These are phyloP conservation scores for Ustilago bromivora DNA, from an alignment of 1,284 basidiomycete species.

Conservation along the genomic window DNA sequence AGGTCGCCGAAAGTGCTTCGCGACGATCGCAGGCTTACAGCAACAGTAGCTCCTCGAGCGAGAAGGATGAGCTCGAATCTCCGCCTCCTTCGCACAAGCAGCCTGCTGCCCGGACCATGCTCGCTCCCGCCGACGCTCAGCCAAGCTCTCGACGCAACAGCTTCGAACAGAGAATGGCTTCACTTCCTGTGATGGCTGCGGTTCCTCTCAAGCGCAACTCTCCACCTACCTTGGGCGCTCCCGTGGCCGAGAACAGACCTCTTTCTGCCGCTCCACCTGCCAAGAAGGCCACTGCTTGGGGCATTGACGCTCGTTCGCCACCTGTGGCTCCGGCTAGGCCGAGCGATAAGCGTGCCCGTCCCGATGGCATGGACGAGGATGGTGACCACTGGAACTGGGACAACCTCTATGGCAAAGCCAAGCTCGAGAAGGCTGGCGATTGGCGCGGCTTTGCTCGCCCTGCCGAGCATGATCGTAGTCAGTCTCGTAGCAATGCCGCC, in stretches of 20 bases:
- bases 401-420: constrained; percentile 49
- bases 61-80: constrained; percentile 49
- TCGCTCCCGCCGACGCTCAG: constrained; percentile 17
- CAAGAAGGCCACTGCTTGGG: constrained; percentile 46
- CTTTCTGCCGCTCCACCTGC: constrained; percentile 17
- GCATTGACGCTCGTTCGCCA: constrained; percentile 44
- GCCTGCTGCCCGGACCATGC: constrained; percentile 10
- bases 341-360: constrained; percentile 34
- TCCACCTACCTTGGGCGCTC: constrained; percentile 19
- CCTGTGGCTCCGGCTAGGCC: constrained; percentile 16
- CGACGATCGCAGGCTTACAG: constrained; percentile 28
- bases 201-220: constrained; percentile 53
- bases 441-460: constrained; percentile 51
- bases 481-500: constrained; percentile 24
- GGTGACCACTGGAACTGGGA: constrained; percentile 54
- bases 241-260: constrained; percentile 14
- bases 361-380: constrained; percentile 52
- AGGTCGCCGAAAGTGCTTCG: constrained; percentile 19
- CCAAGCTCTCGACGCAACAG: constrained; percentile 46
- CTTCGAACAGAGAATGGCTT: constrained; percentile 57
- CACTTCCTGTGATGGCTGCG: constrained; percentile 52
- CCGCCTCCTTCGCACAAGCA: constrained; percentile 33
- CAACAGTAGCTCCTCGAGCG: constrained; percentile 46
- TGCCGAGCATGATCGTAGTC: constrained; percentile 30
- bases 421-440: constrained; percentile 50